A percentile compares a stretch with the other conserved stretches of the same genome.
Conservation (phyloP, 495 filamentous ascomycete genomes). For the Trichocladium antarcticum region DNA sequence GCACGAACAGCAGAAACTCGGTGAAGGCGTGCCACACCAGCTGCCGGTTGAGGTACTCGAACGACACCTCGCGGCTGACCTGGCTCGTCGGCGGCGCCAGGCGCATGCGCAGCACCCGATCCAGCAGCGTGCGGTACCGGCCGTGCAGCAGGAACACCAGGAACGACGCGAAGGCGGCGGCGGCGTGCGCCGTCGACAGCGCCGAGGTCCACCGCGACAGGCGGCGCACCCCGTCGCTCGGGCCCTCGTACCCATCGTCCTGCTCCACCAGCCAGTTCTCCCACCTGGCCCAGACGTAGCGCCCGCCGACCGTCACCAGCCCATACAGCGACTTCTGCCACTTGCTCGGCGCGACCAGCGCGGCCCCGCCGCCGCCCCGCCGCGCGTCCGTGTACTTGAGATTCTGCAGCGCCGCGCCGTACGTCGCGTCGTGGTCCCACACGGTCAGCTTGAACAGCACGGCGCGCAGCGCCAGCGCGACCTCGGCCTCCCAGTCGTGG, state of each 20-base stretch:
- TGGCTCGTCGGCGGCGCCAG: constrained; percentile 72
- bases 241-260: constrained; percentile 56
- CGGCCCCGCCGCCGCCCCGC: constrained; percentile 45
- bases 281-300: constrained; percentile 85
- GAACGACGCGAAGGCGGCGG: constrained; percentile 74
- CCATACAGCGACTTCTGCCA: constrained; percentile 82
- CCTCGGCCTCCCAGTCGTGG: constrained; percentile 81
- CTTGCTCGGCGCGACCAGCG: constrained; percentile 49
- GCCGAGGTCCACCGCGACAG: constrained; percentile 58
- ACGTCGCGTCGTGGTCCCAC: constrained; percentile 92
- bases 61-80: constrained; percentile 79
- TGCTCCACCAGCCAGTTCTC: constrained; percentile 70
- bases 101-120: constrained; percentile 75
- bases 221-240: constrained; percentile 41
- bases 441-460: constrained; percentile 88
- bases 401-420: constrained; percentile 87
- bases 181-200: constrained; percentile 60
- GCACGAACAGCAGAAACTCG: constrained; percentile 90
- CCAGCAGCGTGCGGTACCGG: constrained; percentile 79
- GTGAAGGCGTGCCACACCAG: constrained; percentile 99
- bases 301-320: constrained; percentile 70
- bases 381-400: constrained; percentile 82
- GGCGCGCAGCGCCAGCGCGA: constrained; percentile 62
- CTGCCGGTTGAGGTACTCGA: constrained; percentile 96
- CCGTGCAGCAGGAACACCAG: constrained; percentile 83